phyloP scores from a whole-genome alignment of 371 early-diverging fungal genomes.

The Mucor piriformis region DNA sequence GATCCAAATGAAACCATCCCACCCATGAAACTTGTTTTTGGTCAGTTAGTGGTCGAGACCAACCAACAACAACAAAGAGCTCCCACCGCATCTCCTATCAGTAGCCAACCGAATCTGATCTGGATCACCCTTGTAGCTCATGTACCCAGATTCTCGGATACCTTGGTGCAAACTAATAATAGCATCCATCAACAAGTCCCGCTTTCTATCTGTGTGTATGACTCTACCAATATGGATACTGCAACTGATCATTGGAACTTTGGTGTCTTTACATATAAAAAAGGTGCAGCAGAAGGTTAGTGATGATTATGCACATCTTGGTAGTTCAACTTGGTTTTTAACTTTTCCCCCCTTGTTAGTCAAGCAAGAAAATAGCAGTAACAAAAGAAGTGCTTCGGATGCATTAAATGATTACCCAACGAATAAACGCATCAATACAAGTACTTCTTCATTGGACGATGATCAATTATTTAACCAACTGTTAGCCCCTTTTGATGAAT shows the following conservation, averaged over 20 bases:
- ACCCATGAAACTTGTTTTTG: conserved; percentile 23
- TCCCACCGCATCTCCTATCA: conserved; percentile 13
- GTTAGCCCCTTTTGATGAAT: conserved; percentile 16
- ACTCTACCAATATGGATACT: conserved; percentile 9
- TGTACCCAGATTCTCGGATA: conserved; percentile 18
- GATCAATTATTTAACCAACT: conserved; percentile 20
- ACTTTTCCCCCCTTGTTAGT: too few species aligned
- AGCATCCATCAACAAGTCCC: conserved; percentile 13
- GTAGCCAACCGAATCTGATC: neutral
- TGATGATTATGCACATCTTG: neutral
- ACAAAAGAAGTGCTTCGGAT: conserved; percentile 7
- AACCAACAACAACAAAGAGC: conserved; percentile 21
- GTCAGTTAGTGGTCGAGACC: conserved; percentile 22
- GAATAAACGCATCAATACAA: conserved; percentile 1
- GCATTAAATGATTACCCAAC: neutral
- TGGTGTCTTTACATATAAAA: conserved; percentile 19
- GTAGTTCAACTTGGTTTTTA: neutral
- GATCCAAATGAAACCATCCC: conserved; percentile 3
- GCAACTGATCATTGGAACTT: conserved; percentile 23
- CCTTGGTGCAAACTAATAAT: neutral
- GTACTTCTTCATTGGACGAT: conserved; percentile 4
- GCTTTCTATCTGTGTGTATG: conserved; percentile 20
- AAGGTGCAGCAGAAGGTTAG: conserved; percentile 2
- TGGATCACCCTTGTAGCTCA: conserved; percentile 23
- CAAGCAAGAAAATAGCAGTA: neutral